phyloP scores from a whole-genome alignment of 176 grass and related monocot species.

The Triticum timopheevii region DNA sequence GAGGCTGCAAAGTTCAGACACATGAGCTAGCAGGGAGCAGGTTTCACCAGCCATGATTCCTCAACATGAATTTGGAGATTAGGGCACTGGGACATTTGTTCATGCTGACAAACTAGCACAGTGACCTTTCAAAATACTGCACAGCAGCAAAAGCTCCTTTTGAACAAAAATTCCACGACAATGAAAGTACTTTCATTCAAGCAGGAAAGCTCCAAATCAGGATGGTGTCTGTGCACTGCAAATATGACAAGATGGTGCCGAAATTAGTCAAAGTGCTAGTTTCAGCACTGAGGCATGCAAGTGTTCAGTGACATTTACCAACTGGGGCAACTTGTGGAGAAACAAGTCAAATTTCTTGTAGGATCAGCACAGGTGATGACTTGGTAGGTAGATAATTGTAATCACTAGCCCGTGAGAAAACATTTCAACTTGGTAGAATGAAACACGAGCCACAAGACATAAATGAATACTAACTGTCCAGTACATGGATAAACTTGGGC shows the following conservation, averaged over 20 bases:
- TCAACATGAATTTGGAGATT: slow-evolving; percentile 43
- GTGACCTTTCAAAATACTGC: neutral
- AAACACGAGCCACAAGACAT: neutral
- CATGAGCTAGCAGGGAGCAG: slow-evolving; percentile 42
- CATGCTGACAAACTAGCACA: slow-evolving; percentile 40
- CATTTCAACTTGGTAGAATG: neutral
- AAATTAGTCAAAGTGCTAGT: slow-evolving; percentile 50
- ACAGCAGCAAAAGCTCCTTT: neutral
- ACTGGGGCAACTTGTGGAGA: neutral
- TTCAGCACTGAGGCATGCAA: slow-evolving; percentile 60
- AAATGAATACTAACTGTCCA: neutral
- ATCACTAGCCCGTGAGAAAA: neutral
- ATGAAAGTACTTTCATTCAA: slow-evolving; percentile 1
- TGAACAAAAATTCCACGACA: no score
- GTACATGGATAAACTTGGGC: neutral
- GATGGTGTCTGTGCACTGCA: slow-evolving; percentile 37
- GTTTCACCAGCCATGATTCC: slow-evolving; percentile 34
- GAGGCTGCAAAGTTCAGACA: slow-evolving; percentile 48
- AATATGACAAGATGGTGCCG: slow-evolving; percentile 38
- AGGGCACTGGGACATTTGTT: slow-evolving; percentile 38
- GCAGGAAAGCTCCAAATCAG: slow-evolving; percentile 54
- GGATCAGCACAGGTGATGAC: neutral
- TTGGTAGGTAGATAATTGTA: neutral
- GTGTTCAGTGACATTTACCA: slow-evolving; percentile 2
- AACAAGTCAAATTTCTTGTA: neutral